phyloP scores from a whole-genome alignment of 179 eudicot species.

The Camellia oleifera region DNA sequence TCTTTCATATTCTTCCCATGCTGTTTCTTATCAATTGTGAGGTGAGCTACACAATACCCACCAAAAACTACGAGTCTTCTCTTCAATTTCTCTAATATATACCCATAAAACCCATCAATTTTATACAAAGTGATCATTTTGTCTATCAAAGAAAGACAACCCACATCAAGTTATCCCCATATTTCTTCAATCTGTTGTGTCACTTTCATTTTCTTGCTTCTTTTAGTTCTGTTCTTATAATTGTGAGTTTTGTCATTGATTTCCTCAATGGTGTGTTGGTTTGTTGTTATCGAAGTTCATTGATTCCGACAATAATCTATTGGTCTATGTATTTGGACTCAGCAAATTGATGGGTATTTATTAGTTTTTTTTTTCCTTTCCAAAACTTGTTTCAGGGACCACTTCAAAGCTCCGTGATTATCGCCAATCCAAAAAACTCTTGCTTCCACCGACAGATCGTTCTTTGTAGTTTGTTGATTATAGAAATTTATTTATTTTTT shows the following conservation, averaged over 20 bases:
- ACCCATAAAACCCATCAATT: too few relatives aligned
- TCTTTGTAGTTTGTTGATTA: too few relatives aligned
- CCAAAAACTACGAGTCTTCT: too few relatives aligned
- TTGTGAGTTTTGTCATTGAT: conserved; percentile 4
- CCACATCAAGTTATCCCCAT: conserved; percentile 6
- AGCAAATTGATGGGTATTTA: neutral
- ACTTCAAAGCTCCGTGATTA: neutral
- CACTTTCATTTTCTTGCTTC: neutral
- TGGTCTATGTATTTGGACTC: neutral
- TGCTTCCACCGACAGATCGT: neutral
- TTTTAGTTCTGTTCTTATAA: neutral
- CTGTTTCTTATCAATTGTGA: neutral
- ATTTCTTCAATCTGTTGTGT: neutral
- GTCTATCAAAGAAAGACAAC: neutral
- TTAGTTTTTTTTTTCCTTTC: neutral
- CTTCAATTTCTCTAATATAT: too few relatives aligned
- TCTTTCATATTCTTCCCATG: neutral
- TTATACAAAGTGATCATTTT: neutral
- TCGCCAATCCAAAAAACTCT: neutral
- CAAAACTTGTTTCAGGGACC: conserved; percentile 11
- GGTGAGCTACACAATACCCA: too few relatives aligned
- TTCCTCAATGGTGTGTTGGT: neutral
- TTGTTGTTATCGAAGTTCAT: neutral
- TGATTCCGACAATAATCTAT: neutral
- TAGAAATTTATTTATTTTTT: neutral